Conservation (phyloP, 768 basidiomycete species). For the Russula compacta region DNA sequence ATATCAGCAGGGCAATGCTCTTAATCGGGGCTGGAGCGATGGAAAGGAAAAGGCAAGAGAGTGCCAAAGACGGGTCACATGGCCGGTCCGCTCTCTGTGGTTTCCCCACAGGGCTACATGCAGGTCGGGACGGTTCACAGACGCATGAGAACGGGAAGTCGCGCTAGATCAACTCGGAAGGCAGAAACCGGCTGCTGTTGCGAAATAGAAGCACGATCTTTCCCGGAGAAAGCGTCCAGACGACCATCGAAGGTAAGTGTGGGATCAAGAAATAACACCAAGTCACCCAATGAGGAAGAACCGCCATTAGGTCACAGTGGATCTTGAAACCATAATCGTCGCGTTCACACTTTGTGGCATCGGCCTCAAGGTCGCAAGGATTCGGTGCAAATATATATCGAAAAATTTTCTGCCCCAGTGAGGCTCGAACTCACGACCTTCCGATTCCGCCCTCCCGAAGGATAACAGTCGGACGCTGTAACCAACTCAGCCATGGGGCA, state of each 20-base stretch:
- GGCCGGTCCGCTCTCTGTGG: background rate
- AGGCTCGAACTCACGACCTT: constrained; percentile 48
- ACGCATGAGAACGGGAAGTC: constrained; percentile 1
- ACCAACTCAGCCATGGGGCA: constrained; percentile 48
- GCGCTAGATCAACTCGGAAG: constrained; percentile 5
- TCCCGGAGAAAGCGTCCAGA: background rate
- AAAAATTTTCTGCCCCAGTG: constrained; percentile 37
- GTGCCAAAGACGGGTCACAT: background rate
- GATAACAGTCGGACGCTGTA: constrained; percentile 42
- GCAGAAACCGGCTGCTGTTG: background rate
- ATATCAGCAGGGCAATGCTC: background rate
- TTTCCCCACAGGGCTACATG: constrained; percentile 12
- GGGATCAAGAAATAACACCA: background rate
- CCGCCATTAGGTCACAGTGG: too few relatives aligned
- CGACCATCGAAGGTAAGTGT: background rate
- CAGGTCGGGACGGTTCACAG: background rate
- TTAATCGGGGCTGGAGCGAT: background rate
- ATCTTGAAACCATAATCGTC: background rate
- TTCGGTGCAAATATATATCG: background rate
- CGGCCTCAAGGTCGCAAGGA: background rate
- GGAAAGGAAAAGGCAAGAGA: constrained; percentile 3
- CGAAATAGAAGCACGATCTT: background rate
- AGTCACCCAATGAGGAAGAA: background rate
- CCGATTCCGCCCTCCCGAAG: constrained; percentile 26
- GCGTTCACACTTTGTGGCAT: background rate